Evolutionary conservation across 352 stramenopile genomes (phyloP).

Genomic region (Globisporangium heterothallicum): DNA sequence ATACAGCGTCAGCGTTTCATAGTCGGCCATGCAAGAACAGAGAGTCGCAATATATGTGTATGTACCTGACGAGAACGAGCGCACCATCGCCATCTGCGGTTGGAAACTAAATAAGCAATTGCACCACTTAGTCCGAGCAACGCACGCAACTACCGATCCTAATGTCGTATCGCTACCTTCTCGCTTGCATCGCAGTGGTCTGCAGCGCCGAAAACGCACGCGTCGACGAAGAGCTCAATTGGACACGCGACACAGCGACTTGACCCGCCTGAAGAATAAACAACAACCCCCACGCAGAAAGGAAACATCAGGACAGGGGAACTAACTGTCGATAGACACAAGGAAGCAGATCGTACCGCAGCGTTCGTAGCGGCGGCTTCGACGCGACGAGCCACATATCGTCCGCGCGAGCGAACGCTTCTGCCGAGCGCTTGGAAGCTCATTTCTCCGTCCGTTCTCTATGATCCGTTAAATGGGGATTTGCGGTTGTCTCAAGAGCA

Average conservation of each 20-base stretch:
- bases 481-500: slow-evolving; percentile 1
- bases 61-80: slow-evolving; percentile 50
- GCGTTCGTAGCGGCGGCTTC: slow-evolving; percentile 12
- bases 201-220: slow-evolving; percentile 29
- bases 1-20: background rate
- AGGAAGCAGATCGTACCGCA: slow-evolving; percentile 6
- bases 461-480: slow-evolving; percentile 8
- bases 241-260: slow-evolving; percentile 4
- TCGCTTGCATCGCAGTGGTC: slow-evolving; percentile 11
- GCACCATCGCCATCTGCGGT: slow-evolving; percentile 21
- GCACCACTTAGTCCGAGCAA: no score
- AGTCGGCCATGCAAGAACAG: no score
- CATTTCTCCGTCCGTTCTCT: slow-evolving; percentile 20
- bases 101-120: slow-evolving; percentile 14
- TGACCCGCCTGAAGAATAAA: slow-evolving; percentile 12
- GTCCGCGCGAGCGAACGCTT: slow-evolving; percentile 30
- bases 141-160: no score
- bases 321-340: no score
- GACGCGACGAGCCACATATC: slow-evolving; percentile 22
- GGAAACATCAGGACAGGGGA: no score
- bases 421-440: slow-evolving; percentile 46
- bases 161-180: no score
- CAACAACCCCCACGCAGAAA: background rate
- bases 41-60: no score
- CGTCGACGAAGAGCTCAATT: slow-evolving; percentile 8